phyloP scores from a whole-genome alignment of 176 grass and related monocot genomes.

The Bothriochloa decipiens region DNA sequence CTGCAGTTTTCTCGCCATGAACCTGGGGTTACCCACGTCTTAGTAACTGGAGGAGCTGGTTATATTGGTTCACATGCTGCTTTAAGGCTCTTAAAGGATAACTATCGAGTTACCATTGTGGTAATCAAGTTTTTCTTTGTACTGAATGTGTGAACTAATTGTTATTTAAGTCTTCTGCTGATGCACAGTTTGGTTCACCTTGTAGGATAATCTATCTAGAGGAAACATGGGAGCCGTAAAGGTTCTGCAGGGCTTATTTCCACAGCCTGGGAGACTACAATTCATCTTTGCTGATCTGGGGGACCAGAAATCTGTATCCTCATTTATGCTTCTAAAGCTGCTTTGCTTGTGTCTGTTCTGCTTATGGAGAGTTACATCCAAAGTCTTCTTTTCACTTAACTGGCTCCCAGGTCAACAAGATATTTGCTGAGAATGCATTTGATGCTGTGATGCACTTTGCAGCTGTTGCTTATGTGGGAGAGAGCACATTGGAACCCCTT shows the following conservation, averaged over 20 bases:
- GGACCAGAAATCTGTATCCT: slow-evolving; percentile 78
- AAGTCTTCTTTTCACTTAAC: slow-evolving; percentile 52
- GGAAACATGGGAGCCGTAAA: slow-evolving; percentile 80
- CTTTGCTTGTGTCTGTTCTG: neutral
- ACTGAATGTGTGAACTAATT: slow-evolving; percentile 29
- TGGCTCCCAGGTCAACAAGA: slow-evolving; percentile 59
- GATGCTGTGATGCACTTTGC: slow-evolving; percentile 88
- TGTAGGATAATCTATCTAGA: slow-evolving; percentile 84
- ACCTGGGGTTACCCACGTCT: slow-evolving; percentile 73
- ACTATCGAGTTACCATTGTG: slow-evolving; percentile 82
- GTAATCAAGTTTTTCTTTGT: slow-evolving; percentile 52
- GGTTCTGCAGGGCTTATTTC: slow-evolving; percentile 71
- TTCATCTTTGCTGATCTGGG: slow-evolving; percentile 85
- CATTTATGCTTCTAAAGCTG: slow-evolving; percentile 33
- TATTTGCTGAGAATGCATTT: slow-evolving; percentile 83
- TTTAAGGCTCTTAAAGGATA: slow-evolving; percentile 71
- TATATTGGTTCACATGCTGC: slow-evolving; percentile 89
- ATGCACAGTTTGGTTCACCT: neutral
- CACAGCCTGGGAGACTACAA: slow-evolving; percentile 69
- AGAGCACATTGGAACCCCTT: slow-evolving; percentile 79
- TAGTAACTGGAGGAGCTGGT: slow-evolving; percentile 83
- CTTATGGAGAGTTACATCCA: slow-evolving; percentile 6
- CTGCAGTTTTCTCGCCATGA: slow-evolving; percentile 79
- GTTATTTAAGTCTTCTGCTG: slow-evolving; percentile 25
- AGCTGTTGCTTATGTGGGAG: slow-evolving; percentile 85